Base-by-base conservation (phyloP, 108 stramenopile species). In the Chaetoceros muelleri region DNA sequence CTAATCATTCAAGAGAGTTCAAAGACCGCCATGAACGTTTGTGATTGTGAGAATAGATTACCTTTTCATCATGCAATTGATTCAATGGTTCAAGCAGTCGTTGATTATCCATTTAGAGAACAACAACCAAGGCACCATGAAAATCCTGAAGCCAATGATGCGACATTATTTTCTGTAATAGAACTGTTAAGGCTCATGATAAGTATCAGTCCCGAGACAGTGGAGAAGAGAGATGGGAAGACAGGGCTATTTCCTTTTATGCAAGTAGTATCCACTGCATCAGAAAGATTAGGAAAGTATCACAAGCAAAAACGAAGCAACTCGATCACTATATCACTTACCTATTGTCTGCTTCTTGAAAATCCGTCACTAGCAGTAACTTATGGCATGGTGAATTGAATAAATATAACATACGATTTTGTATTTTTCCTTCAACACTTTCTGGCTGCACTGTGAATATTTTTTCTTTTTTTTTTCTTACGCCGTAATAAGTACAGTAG, bases 21-120 rank as follows among this genome's bases (percentile, higher is more conserved):
- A 2, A 0, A 20, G 2, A 60, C 57, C 19, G 72, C 75, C 8
- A 53, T 72, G 3, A 44, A 23, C 13, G 46, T 65, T 13, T 60
- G 45, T 45, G 81, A 87, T 62, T 64, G 60, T 7, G 29, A 52
- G 18, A 53, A 65, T 17, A 68, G 77, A 21, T 64, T 87, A 13
- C 74, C 74, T 10, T 47, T 87, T 30, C 85, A 87, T 51, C 70
- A 78, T 54, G 76, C 66, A 17, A 72, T 87, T 53, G 72, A 79
- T 28, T 73, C 81, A 2, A 64, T 74, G 27, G 73, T 80, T 53
- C 58, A 55, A 3, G 57, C 17, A 60, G 55, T 27, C 56, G 73
- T 13, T 70, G 80, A 46, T 60, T 67, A 48, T 62, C 46, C 46
- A 19, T 74, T 51, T 47, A 70, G 53, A 44, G 66, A 25, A 53